Base-by-base conservation (phyloP, 176 grass and related monocot species). In the Melocanna baccifera region DNA sequence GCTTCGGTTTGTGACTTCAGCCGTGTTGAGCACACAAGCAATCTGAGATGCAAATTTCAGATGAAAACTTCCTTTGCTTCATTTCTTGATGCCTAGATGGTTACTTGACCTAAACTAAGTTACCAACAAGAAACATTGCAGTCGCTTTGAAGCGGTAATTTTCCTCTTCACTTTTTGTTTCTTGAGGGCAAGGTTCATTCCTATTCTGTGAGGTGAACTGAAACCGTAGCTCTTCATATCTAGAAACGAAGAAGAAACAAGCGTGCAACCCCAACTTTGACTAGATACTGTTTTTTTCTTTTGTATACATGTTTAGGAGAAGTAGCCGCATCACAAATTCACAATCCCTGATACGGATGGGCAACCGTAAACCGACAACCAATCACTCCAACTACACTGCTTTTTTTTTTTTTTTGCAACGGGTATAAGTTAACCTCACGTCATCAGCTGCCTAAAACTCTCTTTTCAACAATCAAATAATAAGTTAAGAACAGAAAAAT, bases 281-380 rank as follows among this genome's bases (percentile, higher is more conserved):
- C 78, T 2, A 61, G 39, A 76, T 61, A 70, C 70, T 29, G 45
- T 25, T 26, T 52, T 32, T 36, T 36, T 36, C 34, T 36, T 36
- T 46, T 50, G 75, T 88, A 19, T 22, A 34, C n/a, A 68, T 40
- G 86, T 64, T 20, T 14, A 53, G 12, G 1, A 46, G 69, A 41
- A 45, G 36, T 36, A 47, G 57, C 13, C 80, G 41, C 52, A 52
- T 64, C 85, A 23, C 18, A 36, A 9, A 72, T 19, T 64, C 85
- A 23, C 18, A 36, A 9, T 78, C 25, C 55, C 12, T 1, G 82
- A 82, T 77, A 22, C 71, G 19, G 88, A 82, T 82, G 79, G 84
- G 73, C 84, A 90, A 86, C 88, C 79, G 78, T 6, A 67, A 90
- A 83, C 88, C 15, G 47, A 73, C 83, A 77, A 67, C 73, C 73